Base-by-base conservation (phyloP, 2,329 filamentous ascomycete genomes). In the Aspergillus phoenicis region DNA sequence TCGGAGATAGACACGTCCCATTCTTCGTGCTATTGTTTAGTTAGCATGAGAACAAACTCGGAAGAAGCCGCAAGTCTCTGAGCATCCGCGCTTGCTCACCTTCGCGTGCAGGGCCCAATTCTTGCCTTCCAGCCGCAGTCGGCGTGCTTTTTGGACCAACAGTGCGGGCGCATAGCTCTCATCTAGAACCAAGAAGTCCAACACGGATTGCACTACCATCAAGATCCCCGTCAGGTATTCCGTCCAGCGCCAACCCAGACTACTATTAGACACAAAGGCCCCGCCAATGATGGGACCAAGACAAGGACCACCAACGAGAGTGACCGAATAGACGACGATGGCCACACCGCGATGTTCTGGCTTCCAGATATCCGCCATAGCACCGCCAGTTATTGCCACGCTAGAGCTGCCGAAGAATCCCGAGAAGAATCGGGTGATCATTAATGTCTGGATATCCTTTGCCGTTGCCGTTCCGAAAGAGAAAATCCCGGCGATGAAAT, bases 1-100 rank as follows among this genome's bases (percentile, higher is more conserved):
- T 64, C 62, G 11, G 30, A 39, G 30, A 55, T 30, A 10, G 49
- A 54, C 10, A 58, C 22, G 45, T 57, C 53, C 48, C 24, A 65
- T 43, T 53, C 59, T 28, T 54, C 61, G 24, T 49, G 47, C 47
- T 49, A 49, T 49, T 22, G 10, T 5, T 36, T 13, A 13, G 33
- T 8, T 22, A 49, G 11, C 7, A 33, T 49, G 15, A 7, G 17
- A 7, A 8, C 11, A 15, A 33, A 26, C 26, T 8, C 1, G 43
- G n/a, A 6, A 15, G 2, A n/a, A 28, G 24, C 13, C n/a, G 7
- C 24, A 26, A 4, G 15, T 49, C 13, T 33, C 26, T 17, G 11
- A 8, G 47, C 10, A 30, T 17, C 15, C n/a, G 26, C 26, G 24
- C 6, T n/a, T 49, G 26, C 26, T 28, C 24, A 49, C 47, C 47